Percentiles rank a stretch among this genome's conserved stretches.
These are phyloP conservation scores for Auriscalpium vulgare DNA, from an alignment of 768 basidiomycete species.

Conservation along the genomic window DNA sequence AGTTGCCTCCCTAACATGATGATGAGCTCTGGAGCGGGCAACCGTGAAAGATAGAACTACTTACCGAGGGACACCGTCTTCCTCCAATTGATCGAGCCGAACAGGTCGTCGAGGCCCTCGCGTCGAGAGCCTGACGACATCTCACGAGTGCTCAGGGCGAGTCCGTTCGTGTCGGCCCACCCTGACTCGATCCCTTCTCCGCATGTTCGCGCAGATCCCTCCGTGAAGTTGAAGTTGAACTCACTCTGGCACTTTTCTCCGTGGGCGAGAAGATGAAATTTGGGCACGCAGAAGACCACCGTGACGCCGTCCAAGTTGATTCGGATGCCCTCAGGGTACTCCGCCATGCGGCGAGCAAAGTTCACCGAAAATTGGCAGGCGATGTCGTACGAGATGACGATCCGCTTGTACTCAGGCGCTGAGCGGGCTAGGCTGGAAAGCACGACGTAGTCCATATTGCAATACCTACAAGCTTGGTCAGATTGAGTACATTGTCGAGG, in stretches of 20 bases:
- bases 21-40: too few relatives aligned
- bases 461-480: constrained; percentile 5
- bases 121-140: constrained; percentile 6
- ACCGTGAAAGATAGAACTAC: neutral
- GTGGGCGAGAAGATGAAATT: constrained; percentile 15
- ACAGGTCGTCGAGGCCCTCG: constrained; percentile 7
- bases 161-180: neutral
- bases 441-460: constrained; percentile 19
- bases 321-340: neutral
- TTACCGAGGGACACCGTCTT: constrained; percentile 1
- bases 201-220: too few relatives aligned
- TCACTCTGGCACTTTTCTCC: constrained; percentile 8
- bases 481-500: neutral
- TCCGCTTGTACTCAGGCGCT: neutral
- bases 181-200: too few relatives aligned
- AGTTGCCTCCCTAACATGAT: neutral
- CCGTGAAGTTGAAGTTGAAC: neutral
- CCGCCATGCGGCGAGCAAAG: neutral
- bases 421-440: neutral
- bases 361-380: neutral
- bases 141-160: constrained; percentile 4
- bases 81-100: constrained; percentile 9
- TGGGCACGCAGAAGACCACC: neutral
- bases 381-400: neutral
- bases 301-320: neutral